A percentile compares a stretch with the other conserved stretches of the same genome.
These are phyloP conservation scores for Ophiostoma sp. DNA, from an alignment of 2,329 filamentous ascomycete species.

Conservation along the genomic window DNA sequence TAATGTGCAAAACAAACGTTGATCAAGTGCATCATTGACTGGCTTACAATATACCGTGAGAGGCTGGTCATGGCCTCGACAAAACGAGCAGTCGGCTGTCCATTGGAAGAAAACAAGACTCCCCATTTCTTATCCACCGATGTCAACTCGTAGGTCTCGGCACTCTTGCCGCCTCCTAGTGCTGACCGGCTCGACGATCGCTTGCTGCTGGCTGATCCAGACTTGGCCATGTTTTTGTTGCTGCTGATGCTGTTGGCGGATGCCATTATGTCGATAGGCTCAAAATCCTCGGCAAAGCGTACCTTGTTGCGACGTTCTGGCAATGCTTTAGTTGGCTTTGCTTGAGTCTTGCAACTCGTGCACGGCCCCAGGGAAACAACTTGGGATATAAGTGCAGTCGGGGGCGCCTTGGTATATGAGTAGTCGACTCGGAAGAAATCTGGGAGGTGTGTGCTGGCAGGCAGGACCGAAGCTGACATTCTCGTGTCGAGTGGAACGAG, in stretches of 20 bases:
- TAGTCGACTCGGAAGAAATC: not conserved
- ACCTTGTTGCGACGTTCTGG: not conserved
- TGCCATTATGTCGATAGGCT: not conserved
- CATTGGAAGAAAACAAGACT: constrained; percentile 62
- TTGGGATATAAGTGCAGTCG: not conserved
- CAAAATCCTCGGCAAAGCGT: not conserved
- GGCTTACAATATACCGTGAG: constrained; percentile 63
- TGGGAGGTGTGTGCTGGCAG: not conserved
- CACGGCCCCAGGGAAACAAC: not conserved
- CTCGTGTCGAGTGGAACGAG: constrained; percentile 12
- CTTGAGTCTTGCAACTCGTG: not conserved
- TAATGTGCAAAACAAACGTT: not conserved
- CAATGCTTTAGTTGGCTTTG: not conserved
- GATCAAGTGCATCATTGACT: not conserved
- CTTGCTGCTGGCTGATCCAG: not conserved
- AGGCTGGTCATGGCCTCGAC: constrained; percentile 67
- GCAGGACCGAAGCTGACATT: constrained; percentile 7
- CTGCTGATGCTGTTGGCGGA: not conserved
- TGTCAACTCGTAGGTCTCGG: constrained; percentile 11
- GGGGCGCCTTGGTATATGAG: not conserved
- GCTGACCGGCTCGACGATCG: not conserved
- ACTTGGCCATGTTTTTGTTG: not conserved
- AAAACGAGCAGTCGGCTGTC: constrained; percentile 61
- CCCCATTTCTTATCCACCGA: constrained; percentile 52
- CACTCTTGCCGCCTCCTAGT: not conserved